Evolutionary conservation across 352 stramenopile species (phyloP), one percentile per base, ranked within the genome.

Genomic region (Albugo candida): DNA sequence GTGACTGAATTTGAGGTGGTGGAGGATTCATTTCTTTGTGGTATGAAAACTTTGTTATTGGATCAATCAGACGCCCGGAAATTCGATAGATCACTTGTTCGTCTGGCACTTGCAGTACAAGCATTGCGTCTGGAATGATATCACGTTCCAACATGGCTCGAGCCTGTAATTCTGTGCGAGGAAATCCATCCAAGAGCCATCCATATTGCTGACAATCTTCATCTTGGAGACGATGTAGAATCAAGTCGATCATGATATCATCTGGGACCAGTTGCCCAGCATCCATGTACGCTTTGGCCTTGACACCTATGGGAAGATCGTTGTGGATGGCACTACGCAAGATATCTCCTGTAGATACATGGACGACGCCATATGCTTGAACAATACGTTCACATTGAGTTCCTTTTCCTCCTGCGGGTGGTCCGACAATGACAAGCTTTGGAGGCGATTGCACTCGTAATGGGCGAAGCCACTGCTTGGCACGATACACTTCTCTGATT

Each of bases 141-240:
- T 59, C 78, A 24, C 67, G 70, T 10, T 54, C 50, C 0, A 78
- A 44, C 47, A 86, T 70, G 2, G 61, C 70, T 40, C 60, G 46
- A 11, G 88, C 86, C 57, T 97, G 89, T 2, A 67, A 59, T 37
- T 83, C 65, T 0, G 83, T 96, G 13, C 89, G 65, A 18, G 93
- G 93, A 57, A 98, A 98, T 0, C 93, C 93, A 60, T 98, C 93
- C 14, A 98, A 61, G 16, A 98, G 70, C 74, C 74, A 86, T 3
- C 95, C 67, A 14, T 70, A 73, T 27, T 65, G 38, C 14, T 67
- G 50, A 51, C 82, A 83, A 42, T 92, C 84, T 5, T 51, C 66
- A 54, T 64, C 61, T 48, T 53, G 53, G 1, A 96, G 65, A 27
- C 93, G 80, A 16, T 80, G 64, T 27, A 97, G 61, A 3, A 98